Evolutionary conservation across 2,329 filamentous ascomycete genomes (phyloP), one percentile per base, ranked within the genome.

Genomic region (Bipolaris sorokiniana): DNA sequence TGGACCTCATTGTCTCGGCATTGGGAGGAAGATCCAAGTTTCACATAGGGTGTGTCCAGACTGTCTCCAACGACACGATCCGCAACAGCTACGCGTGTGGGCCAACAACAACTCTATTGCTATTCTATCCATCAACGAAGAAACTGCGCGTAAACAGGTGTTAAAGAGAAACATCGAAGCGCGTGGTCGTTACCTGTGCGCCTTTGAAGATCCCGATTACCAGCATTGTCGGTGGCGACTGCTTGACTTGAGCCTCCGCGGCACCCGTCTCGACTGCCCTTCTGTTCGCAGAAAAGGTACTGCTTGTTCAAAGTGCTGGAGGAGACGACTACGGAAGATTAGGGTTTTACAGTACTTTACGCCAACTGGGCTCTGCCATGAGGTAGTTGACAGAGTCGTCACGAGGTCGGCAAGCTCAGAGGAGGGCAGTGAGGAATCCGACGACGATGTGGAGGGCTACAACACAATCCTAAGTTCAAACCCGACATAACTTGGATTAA

Each of bases 341-440:
- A 51, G 33, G 15, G 60, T 69, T 16, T 54, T 67, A 26, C 64
- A 71, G 42, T 65, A 69, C 51, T 70, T 72, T 48, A 71, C 67
- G 41, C 65, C 69, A 16, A 64, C 59, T 15, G 68, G 69, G 46
- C 51, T 71, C 15, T 71, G 68, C 52, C 68, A 71, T 66, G 69
- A 71, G 50, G 64, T 70, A 58, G 65, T 61, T 26, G 65, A 69
- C 38, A 67, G 56, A 49, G 26, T 49, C 37, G 58, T 65, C 20
- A 63, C 53, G 48, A 63, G 59, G 59, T 53, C 48, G 58, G 60
- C 58, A 58, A 59, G 51, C 33, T 45, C 52, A 46, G 59, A 59
- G 58, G 63, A 60, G 50, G 54, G 52, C 41, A 58, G 40, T 51
- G 62, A 66, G 22, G 63, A 38, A 26, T 62, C 42, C 10, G 66